Conservation (phyloP, 2,329 filamentous ascomycete genomes). For the Calonectria leucothoes region DNA sequence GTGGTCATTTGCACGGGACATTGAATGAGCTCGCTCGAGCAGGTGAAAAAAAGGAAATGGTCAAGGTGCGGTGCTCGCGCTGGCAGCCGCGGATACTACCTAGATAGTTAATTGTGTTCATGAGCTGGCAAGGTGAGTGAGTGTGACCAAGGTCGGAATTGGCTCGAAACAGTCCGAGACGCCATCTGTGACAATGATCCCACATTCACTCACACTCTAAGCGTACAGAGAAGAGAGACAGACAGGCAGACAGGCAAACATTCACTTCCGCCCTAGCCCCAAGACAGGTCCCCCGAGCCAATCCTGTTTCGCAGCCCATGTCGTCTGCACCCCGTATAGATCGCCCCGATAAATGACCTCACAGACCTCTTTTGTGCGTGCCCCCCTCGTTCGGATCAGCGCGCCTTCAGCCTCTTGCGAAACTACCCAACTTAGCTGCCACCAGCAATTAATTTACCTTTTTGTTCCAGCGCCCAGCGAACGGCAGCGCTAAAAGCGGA, state of each 20-base stretch:
- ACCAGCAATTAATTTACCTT: background rate
- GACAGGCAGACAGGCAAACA: too few relatives aligned
- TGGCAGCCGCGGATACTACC: background rate
- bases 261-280: background rate
- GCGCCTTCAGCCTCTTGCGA: background rate
- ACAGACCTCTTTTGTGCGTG: background rate
- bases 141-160: background rate
- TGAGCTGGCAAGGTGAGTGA: background rate
- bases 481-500: conserved; percentile 1
- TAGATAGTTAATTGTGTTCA: background rate
- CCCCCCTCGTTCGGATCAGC: background rate
- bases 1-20: background rate
- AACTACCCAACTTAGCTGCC: background rate
- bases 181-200: background rate
- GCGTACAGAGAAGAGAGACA: too few relatives aligned
- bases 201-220: background rate
- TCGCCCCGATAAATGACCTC: conserved; percentile 2
- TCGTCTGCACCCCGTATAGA: conserved; percentile 4
- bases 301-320: background rate
- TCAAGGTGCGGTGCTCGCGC: background rate
- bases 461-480: background rate
- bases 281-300: background rate
- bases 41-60: too few relatives aligned
- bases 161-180: background rate
- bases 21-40: background rate